Evolutionary conservation across 345 rosid species (phyloP), one percentile per base, ranked within the genome.

Genomic region (Lenwebbia sp.): DNA sequence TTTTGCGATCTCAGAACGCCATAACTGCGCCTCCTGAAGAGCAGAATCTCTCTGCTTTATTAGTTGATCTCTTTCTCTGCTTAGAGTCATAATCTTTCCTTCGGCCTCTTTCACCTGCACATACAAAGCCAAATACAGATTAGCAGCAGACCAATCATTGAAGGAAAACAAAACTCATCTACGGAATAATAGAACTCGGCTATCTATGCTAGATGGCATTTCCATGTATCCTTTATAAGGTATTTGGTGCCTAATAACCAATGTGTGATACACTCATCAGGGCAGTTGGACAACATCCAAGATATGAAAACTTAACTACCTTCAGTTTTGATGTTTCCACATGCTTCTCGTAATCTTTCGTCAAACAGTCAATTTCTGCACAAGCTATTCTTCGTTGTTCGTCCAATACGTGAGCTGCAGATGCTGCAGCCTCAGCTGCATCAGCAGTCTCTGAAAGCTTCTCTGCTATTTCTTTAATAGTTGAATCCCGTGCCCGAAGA

Each of bases 371-470:
- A 87, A 96, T 87, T 92, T 98, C 98, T 58, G 88, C 91, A 86
- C 95, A 95, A 62, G 92, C 96, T 55, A 92, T 89, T 89, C 93
- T 94, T 89, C 99, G 91, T 83, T 96, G 99, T 88, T 95, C 98
- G 91, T 96, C 99, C 97, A 98, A 95, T 23, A 93, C 88, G 86
- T 93, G 96, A 83, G 99, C 98, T 30, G 99, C 98, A 86, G 95
- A 90, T 81, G 99, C 99, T 14, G 99, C 99, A 89, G 94, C 94
- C 91, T 96, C 98, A 84, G 99, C 99, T 88, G 99, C 99, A 91
- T 98, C 99, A 85, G 99, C 98, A 9, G 99, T 96, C 92, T 95
- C 99, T 49, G 98, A 88, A 56, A 98, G 91, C 89, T 94, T 96
- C 33, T 96, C 98, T 40, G 98, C 99, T 87, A 96, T 93, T 53